Base-by-base conservation (phyloP, 179 eudicot species). In the Nepenthes alata region DNA sequence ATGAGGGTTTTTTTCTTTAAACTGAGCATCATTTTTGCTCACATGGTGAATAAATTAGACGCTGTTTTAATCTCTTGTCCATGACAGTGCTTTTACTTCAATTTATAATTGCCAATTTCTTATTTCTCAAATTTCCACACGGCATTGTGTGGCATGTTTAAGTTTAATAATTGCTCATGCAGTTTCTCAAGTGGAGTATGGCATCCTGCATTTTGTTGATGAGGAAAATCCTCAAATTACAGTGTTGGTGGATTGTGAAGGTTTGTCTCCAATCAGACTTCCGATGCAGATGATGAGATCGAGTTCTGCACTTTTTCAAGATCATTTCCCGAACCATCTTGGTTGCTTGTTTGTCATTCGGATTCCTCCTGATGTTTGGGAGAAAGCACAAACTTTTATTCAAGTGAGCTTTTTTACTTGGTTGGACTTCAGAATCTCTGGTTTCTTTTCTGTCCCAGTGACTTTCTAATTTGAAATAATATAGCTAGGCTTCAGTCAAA, bases 151-250 rank as follows among this genome's bases (percentile, higher is more conserved):
- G 15, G 53, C 53, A 50, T 50, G 53, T 6, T 13, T 55, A 61
- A 44, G 12, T 11, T 15, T 3, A 3, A 53, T 0, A 5, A 12
- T 44, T 50, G 25, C 36, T 12, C 15, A 56, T 78, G 79, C 77
- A 87, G 95, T 87, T 68, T 87, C 91, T 59, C 95, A 87, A 69
- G 76, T 87, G 68, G 95, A 87, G 72, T 72, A 78, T 53, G 95
- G 88, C 25, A 68, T 80, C 62, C 74, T 85, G 69, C 78, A 79
- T 65, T 66, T 85, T 64, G 69, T 81, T 62, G 80, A 80, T 61
- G 68, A 58, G 47, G 69, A 69, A 77, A 72, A 73, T 66, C 78
- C 85, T 57, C 83, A 60, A 54, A 75, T 87, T 61, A 75, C 82
- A 66, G 95, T 85, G 36, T 67, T 87, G 71, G 78, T 87, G 66